Evolutionary conservation across 768 basidiomycete genomes (phyloP), one percentile per base, ranked within the genome.

Genomic region (Gautieria morchelliformis): DNA sequence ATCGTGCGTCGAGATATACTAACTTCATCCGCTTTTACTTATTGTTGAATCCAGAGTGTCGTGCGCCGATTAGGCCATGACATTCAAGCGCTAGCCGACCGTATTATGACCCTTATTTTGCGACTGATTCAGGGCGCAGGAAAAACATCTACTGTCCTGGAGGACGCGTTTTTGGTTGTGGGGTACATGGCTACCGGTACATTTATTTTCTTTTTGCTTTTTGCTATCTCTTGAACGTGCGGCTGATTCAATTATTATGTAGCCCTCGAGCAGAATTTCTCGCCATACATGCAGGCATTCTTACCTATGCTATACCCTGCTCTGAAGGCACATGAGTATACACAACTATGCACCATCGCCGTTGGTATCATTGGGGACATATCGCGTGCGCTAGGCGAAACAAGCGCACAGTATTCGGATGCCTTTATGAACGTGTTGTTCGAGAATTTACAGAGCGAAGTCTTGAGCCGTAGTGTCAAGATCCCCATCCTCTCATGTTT

Each of bases 341-440:
- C 91, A 42, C 93, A 96, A 66, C 78, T 98, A 22, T 96, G 93
- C 74, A 93, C 86, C 7, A 92, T 97, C 55, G 93, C 93, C 15
- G 90, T 98, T 48, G 95, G 95, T 62, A 83, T 96, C 62, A 90
- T 97, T 56, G 93, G 93, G 8, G 96, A 99, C 64, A 84, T 98
- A 54, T 91, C 93, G n/a, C 89, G 95, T 55, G 94, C 93, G 1
- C 80, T 98, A 19, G 88, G 91, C 46, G 88, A 92, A 58, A 80
- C 84, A 65, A 86, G 86, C 58, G 80, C 81, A 1, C 85, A 87
- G 63, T 97, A 93, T 69, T 85, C 92, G 40, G 77, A 81, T 58
- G 77, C 84, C 3, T 94, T 99, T 75, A 96, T 99, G 89, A 86
- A 82, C 11, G 90, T 90, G 15, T 76, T 99, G 33, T 75, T 97